Evolutionary conservation across 1,284 basidiomycete genomes (phyloP).

Genomic region (Apiotrichum gracile): DNA sequence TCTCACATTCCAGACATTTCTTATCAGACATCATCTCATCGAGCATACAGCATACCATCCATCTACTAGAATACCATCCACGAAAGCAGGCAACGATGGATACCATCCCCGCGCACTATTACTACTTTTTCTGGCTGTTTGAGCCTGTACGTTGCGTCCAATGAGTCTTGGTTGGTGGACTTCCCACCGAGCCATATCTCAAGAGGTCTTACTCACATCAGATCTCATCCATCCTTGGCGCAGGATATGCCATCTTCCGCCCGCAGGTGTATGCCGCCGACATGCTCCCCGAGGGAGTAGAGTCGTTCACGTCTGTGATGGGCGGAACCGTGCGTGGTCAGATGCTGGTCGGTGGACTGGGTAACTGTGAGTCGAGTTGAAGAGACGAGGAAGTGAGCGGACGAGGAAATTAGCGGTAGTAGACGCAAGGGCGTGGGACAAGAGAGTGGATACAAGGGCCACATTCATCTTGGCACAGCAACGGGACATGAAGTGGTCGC

Average conservation of each 20-base stretch:
- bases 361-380: conserved; percentile 36
- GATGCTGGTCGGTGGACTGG: conserved; percentile 42
- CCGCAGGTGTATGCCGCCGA: conserved; percentile 35
- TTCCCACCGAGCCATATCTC: no score
- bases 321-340: conserved; percentile 33
- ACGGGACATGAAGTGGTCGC: no score
- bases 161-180: no score
- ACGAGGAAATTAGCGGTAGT: not conserved
- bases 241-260: conserved; percentile 38
- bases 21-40: not conserved
- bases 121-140: conserved; percentile 36
- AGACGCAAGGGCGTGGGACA: not conserved
- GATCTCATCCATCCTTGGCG: conserved; percentile 41
- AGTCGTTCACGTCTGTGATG: conserved; percentile 20
- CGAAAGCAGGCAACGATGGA: not conserved
- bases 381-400: not conserved
- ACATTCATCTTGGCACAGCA: no score
- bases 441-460: no score
- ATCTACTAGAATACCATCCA: not conserved
- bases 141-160: conserved; percentile 37
- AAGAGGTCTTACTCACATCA: not conserved
- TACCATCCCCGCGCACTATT: conserved; percentile 28
- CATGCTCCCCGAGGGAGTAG: conserved; percentile 32
- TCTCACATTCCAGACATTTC: not conserved
- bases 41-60: not conserved